Base-by-base conservation (phyloP, 768 basidiomycete genomes). In the Boletus sensibilis region DNA sequence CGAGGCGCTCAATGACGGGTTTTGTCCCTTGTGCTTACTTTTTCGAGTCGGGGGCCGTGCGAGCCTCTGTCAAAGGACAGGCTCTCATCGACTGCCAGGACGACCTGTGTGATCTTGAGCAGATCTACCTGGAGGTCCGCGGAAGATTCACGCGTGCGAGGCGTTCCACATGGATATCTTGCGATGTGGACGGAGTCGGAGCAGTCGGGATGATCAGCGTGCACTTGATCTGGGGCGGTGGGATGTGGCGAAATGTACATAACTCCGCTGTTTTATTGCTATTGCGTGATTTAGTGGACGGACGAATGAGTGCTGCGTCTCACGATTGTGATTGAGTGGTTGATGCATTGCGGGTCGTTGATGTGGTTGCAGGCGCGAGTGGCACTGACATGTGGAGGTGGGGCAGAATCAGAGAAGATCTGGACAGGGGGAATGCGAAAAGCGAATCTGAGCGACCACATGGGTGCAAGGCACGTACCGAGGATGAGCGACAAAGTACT, bases 101-200 rank as follows among this genome's bases (percentile, higher is more conserved):
- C 51, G 59, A 64, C 58, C 40, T 46, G 35, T 6, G 50, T 62
- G 54, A 67, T 69, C 68, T 61, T 8, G 56, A 45, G 39, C 1
- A 65, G 58, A 64, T 69, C 68, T 68, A 51, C 56, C 55, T 60
- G 60, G 65, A 68, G 44, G 68, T 68, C 67, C 67, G 67, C 67
- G 67, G 67, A 62, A 68, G 68, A 68, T 70, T 68, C 67, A 70
- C 67, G 56, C 35, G 39, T 53, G 59, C 52, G 65, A 69, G 62
- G 50, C 55, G 60, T 38, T 56, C 44, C 67, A 60, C 68, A 68
- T 68, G 67, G 68, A 62, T 69, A 62, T 67, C 66, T 67, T 63
- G 68, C 67, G 67, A 68, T 60, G 53, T 62, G 49, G 63, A 48
- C 67, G 67, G 67, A 65, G 65, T 69, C 68, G 68, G 66, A 59